phyloP scores from a whole-genome alignment of 2,329 filamentous ascomycete genomes.

The Tolypocladium ovalisporum region DNA sequence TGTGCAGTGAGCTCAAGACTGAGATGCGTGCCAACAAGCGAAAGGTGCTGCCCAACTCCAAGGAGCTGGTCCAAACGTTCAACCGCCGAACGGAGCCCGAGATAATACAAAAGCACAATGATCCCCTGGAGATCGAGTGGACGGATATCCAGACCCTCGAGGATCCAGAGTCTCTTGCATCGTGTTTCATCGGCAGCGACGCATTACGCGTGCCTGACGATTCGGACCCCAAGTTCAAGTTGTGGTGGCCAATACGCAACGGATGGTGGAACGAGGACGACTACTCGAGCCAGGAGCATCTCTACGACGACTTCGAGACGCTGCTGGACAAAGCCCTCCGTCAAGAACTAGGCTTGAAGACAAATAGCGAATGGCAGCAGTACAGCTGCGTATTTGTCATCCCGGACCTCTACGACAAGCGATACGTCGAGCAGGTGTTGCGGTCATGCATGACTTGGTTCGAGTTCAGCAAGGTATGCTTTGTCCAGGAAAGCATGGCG shows the following conservation, averaged over 20 bases:
- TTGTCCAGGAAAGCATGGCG: constrained; percentile 92
- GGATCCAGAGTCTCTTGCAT: constrained; percentile 48
- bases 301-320: constrained; percentile 79
- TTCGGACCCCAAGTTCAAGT: constrained; percentile 78
- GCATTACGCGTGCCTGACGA: constrained; percentile 82
- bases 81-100: constrained; percentile 79
- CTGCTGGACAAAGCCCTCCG: constrained; percentile 80
- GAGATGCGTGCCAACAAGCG: constrained; percentile 91
- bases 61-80: constrained; percentile 90
- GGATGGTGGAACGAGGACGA: constrained; percentile 88
- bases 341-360: constrained; percentile 68
- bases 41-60: constrained; percentile 92
- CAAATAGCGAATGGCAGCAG: constrained; percentile 72
- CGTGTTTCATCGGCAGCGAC: constrained; percentile 68
- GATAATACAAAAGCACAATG: constrained; percentile 86
- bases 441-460: constrained; percentile 83
- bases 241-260: constrained; percentile 83
- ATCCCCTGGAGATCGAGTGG: constrained; percentile 89
- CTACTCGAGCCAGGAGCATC: constrained; percentile 66
- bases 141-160: constrained; percentile 64
- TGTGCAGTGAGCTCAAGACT: constrained; percentile 77
- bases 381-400: constrained; percentile 98
- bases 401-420: constrained; percentile 91
- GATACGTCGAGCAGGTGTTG: constrained; percentile 75
- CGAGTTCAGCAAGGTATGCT: constrained; percentile 78